A percentile compares a stretch with the other conserved stretches of the same genome.
phyloP scores from a whole-genome alignment of 1,139 yeast species.

The Magnusiomyces suaveolens region DNA sequence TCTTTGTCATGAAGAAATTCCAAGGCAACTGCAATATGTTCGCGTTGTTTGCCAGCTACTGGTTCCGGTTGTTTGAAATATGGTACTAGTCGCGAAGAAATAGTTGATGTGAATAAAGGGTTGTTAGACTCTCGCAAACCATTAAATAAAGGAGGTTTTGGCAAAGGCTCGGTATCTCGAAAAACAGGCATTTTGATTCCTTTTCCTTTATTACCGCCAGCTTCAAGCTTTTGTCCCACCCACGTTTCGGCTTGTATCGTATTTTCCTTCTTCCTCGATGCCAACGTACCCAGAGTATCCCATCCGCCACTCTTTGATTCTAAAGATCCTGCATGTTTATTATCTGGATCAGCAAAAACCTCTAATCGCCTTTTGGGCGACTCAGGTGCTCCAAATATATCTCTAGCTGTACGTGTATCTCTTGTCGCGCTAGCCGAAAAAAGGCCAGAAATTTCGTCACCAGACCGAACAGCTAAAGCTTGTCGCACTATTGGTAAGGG shows the following conservation, averaged over 20 bases:
- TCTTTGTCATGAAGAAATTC: conserved; percentile 38
- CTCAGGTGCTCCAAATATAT: neutral
- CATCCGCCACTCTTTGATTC: conserved; percentile 31
- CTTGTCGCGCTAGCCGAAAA: neutral
- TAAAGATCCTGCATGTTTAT: conserved; percentile 19
- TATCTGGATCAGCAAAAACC: conserved; percentile 29
- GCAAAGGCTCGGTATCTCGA: conserved; percentile 28
- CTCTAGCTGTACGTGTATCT: neutral
- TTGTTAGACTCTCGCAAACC: neutral
- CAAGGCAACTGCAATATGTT: conserved; percentile 44
- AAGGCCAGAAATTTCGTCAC: conserved; percentile 19
- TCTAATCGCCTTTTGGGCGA: conserved; percentile 20
- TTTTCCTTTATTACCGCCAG: conserved; percentile 23
- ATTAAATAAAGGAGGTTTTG: neutral
- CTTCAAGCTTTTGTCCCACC: conserved; percentile 52
- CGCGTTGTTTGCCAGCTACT: conserved; percentile 41
- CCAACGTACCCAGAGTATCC: conserved; percentile 43
- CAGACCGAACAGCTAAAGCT: conserved; percentile 18
- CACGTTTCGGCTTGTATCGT: conserved; percentile 48
- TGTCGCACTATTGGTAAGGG: conserved; percentile 18
- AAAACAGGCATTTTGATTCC: conserved; percentile 33
- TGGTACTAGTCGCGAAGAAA: neutral
- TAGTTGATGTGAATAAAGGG: neutral
- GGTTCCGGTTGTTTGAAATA: conserved; percentile 11
- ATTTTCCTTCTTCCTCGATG: conserved; percentile 57